Evolutionary conservation across 1,139 yeast species (phyloP).

Genomic region (Debaryomycetaceae sp.): DNA sequence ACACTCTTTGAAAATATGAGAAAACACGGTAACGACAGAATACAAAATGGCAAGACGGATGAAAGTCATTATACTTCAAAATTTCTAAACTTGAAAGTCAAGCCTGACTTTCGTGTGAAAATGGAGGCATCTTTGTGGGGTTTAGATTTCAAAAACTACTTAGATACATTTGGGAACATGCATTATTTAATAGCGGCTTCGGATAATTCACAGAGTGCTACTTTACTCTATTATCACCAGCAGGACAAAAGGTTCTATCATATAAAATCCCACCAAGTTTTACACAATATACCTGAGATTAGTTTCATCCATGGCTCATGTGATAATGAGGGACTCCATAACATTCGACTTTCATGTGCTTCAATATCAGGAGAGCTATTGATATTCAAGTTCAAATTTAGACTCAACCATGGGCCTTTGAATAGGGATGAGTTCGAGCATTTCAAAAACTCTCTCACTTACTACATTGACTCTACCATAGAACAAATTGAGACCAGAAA

Average conservation of each 20-base stretch:
- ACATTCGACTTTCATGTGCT: conserved; percentile 32
- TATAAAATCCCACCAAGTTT: conserved; percentile 38
- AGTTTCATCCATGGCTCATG: conserved; percentile 31
- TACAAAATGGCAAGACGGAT: conserved; percentile 1
- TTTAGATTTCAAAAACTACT: conserved; percentile 35
- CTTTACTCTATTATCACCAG: conserved; percentile 35
- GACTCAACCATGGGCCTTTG: conserved; percentile 27
- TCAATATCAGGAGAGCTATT: conserved; percentile 51
- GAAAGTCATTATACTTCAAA: background rate
- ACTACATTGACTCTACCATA: conserved; percentile 30
- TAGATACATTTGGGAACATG: conserved; percentile 17
- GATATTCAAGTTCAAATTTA: conserved; percentile 33
- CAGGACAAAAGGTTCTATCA: conserved; percentile 28
- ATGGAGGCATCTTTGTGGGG: conserved; percentile 65
- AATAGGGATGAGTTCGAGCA: conserved; percentile 14
- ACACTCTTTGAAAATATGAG: conserved; percentile 19
- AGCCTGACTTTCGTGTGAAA: conserved; percentile 37
- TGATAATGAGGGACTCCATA: conserved; percentile 13
- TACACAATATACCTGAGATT: conserved; percentile 62
- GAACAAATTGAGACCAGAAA: conserved; percentile 21
- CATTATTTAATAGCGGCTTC: conserved; percentile 48
- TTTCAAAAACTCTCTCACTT: conserved; percentile 11
- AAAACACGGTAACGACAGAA: conserved; percentile 7
- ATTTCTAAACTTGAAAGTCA: conserved; percentile 17
- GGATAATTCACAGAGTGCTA: conserved; percentile 53